Base-by-base conservation (phyloP, 2,329 filamentous ascomycete species). In the Stenocarpella maydis region DNA sequence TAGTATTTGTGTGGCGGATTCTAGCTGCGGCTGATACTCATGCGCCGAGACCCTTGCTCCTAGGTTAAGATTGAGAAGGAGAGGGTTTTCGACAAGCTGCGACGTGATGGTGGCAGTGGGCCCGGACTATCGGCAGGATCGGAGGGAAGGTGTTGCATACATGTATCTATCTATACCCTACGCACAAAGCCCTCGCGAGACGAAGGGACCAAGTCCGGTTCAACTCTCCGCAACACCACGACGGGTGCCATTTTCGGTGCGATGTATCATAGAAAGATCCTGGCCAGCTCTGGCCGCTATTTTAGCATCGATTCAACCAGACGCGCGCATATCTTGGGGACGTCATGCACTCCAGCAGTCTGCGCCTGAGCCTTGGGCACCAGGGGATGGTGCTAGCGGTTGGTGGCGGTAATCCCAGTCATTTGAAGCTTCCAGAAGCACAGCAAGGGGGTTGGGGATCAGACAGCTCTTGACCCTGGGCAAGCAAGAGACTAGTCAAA, bases 361-460 rank as follows among this genome's bases (percentile, higher is more conserved):
- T 49, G 43, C 28, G n/a, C n/a, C n/a, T 21, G 28, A 19, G 10
- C 19, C 49, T 49, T 63, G n/a, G 43, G 58, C 58, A 0, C 37
- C 58, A 61, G 58, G 58, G 58, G 58, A 28, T 28, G 26, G 24
- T 37, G 43, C 58, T 49, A 26, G 58, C 58, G 58, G 43, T 24
- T 63, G 58, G 58, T 63, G 58, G 28, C 58, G 43, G 58, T 9
- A 9, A 49, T n/a, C 58, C 58, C 43, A 28, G 58, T 49, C 58
- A 24, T 17, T 63, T 63, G 43, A 63, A 37, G 58, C 58, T 63
- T 63, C 58, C 58, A 63, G 58, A 63, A 63, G 41, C 28, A 63
- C 12, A 14, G 24, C 41, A 7, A 14, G 41, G 58, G 58, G 58
- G 21, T 49, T 34, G 31, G 31, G n/a, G n/a, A 60, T 49, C 41